Evolutionary conservation across 805 yeast genomes (phyloP), one percentile per base, ranked within the genome.

Genomic region (Wickerhamomyces hampshirensis): DNA sequence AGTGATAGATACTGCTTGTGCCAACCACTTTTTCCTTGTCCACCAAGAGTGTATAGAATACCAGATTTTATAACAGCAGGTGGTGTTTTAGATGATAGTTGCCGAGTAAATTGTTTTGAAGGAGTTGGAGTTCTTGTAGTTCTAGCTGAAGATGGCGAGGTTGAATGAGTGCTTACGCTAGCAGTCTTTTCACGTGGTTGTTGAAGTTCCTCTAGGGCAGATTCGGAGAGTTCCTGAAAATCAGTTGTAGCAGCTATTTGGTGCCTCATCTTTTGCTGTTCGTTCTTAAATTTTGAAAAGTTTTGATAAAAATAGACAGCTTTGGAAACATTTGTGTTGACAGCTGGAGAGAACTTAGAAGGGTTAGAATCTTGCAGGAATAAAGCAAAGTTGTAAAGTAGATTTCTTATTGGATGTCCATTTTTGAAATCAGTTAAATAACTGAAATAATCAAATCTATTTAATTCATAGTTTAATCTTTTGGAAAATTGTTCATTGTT

Each of bases 1-100:
- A 86, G 63, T 0, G 79, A 84, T 1, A 87, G 84, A 89, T 95
- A 84, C 55, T 82, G 88, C 50, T 85, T 86, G 56, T 86, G 94
- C 96, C 96, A 88, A 4, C 83, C 49, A 9, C 36, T 30, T 15
- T 38, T 39, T 16, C 41, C 39, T 23, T 38, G 34, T 8, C 49
- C 47, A 7, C 49, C 49, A 15, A 45, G 37, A 1, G 47, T 38
- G 28, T 28, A 29, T 2, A 42, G 31, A 6, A 38, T 27, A 23
- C 45, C 49, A 13, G 42, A 33, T 15, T 38, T 39, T 14, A 9
- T 15, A 23, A 40, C 19, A 9, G 41, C 33, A 8, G 31, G 14
- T 23, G 44, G 37, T 3, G 14, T 14, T 13, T 29, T 14, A 1
- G 38, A 24, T 6, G 39, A 37, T 4, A 33, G 24, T 14, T 5